Conservation (phyloP, 805 yeast genomes). For the Ogataea degrootiae region DNA sequence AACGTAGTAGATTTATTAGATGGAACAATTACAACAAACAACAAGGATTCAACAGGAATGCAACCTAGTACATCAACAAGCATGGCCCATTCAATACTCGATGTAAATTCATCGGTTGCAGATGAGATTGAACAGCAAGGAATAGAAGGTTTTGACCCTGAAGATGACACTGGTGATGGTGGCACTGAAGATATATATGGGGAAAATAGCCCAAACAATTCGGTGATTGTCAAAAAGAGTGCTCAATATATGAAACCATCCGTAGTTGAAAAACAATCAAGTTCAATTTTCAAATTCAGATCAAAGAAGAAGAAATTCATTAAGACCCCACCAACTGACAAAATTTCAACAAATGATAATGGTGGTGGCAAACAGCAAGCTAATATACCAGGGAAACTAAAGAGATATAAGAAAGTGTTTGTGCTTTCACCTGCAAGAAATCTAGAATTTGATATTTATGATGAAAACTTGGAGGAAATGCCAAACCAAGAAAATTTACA, state of each 20-base stretch:
- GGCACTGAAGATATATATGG: too few species aligned
- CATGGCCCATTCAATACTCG: not conserved
- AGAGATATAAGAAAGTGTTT: not conserved
- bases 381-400: too few species aligned
- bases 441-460: not conserved
- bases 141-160: too few species aligned
- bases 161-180: too few species aligned
- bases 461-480: too few species aligned
- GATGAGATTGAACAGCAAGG: not conserved
- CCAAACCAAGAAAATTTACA: too few species aligned
- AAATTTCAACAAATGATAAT: not conserved
- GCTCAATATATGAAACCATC: not conserved
- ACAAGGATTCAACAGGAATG: not conserved
- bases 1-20: not conserved
- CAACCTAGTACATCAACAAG: too few species aligned
- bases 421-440: conserved; percentile 1
- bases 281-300: conserved; percentile 1
- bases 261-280: too few species aligned
- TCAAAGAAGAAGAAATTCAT: conserved; percentile 1
- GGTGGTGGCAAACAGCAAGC: not conserved
- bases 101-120: not conserved
- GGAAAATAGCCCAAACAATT: too few species aligned
- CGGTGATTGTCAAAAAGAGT: not conserved
- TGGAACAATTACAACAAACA: not conserved
- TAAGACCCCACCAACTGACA: not conserved